Conservation (phyloP, 2,329 filamentous ascomycete genomes). For the Lasiodiplodia citricola region DNA sequence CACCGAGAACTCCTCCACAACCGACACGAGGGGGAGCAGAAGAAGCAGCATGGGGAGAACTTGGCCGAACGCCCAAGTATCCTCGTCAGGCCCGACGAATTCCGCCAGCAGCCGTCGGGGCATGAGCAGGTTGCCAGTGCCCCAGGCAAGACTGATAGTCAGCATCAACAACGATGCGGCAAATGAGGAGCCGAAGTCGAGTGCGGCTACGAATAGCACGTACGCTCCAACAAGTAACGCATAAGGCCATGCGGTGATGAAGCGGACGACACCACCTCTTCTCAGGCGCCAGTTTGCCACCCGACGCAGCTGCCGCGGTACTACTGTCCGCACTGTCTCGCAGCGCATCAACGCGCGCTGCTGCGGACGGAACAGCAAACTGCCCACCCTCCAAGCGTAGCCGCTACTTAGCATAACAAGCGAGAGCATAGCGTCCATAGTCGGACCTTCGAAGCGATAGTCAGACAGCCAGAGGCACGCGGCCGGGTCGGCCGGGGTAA, state of each 20-base stretch:
- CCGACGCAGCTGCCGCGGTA: background rate
- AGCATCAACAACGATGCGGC: background rate
- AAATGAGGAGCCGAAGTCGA: background rate
- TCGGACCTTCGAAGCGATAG: background rate
- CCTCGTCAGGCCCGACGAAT: background rate
- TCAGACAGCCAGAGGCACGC: background rate
- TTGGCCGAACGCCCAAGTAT: background rate
- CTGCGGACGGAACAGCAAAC: background rate
- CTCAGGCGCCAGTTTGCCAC: background rate
- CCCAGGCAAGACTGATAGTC: background rate
- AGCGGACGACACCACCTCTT: background rate
- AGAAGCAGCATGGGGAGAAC: background rate
- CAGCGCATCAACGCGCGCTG: background rate
- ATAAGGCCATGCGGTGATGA: background rate
- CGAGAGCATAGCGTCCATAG: background rate
- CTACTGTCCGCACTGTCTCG: background rate
- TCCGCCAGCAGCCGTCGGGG: background rate
- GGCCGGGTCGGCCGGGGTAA: background rate
- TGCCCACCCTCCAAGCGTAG: background rate
- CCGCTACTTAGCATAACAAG: background rate
- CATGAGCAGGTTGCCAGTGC: background rate
- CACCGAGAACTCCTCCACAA: background rate
- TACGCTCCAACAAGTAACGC: background rate
- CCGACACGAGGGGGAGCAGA: background rate
- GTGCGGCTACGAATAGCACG: background rate